phyloP scores from a whole-genome alignment of 2,329 filamentous ascomycete genomes.

The Parafenestella ontariensis region DNA sequence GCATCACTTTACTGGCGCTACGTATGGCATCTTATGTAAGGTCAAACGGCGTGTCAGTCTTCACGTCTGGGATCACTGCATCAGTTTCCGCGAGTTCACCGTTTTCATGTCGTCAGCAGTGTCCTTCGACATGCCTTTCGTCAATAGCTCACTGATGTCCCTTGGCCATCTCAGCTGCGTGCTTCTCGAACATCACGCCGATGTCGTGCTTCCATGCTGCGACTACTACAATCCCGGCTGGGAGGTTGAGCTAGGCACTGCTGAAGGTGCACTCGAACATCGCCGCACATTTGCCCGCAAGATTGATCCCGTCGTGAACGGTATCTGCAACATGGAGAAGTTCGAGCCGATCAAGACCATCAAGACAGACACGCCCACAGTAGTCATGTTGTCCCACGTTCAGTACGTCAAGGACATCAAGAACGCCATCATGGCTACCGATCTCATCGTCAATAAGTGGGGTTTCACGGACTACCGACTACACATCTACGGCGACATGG shows the following conservation, averaged over 20 bases:
- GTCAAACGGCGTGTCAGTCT: slow-evolving; percentile 64
- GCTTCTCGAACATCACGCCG: slow-evolving; percentile 57
- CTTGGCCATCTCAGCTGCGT: slow-evolving; percentile 45
- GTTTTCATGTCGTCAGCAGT: slow-evolving; percentile 45
- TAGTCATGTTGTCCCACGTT: slow-evolving; percentile 69
- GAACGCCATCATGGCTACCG: slow-evolving; percentile 66
- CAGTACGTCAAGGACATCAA: slow-evolving; percentile 68
- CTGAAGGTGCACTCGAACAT: slow-evolving; percentile 62
- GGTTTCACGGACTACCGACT: slow-evolving; percentile 68
- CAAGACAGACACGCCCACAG: slow-evolving; percentile 64
- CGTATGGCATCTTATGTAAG: slow-evolving; percentile 67
- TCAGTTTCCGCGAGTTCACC: slow-evolving; percentile 63
- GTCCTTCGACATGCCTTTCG: slow-evolving; percentile 46
- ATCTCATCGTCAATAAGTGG: slow-evolving; percentile 69
- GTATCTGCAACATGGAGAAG: slow-evolving; percentile 67
- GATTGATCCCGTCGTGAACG: slow-evolving; percentile 69
- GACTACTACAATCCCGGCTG: slow-evolving; percentile 69
- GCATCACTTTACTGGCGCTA: slow-evolving; percentile 65
- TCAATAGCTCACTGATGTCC: slow-evolving; percentile 44
- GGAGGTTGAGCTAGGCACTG: slow-evolving; percentile 66
- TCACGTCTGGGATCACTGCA: slow-evolving; percentile 68
- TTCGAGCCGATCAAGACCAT: slow-evolving; percentile 66
- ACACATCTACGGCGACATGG: slow-evolving; percentile 69
- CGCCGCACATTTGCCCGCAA: slow-evolving; percentile 63
- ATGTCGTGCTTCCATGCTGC: slow-evolving; percentile 54